Evolutionary conservation across 192 early-diverging fungal genomes (phyloP).

Genomic region (Podila verticillata): DNA sequence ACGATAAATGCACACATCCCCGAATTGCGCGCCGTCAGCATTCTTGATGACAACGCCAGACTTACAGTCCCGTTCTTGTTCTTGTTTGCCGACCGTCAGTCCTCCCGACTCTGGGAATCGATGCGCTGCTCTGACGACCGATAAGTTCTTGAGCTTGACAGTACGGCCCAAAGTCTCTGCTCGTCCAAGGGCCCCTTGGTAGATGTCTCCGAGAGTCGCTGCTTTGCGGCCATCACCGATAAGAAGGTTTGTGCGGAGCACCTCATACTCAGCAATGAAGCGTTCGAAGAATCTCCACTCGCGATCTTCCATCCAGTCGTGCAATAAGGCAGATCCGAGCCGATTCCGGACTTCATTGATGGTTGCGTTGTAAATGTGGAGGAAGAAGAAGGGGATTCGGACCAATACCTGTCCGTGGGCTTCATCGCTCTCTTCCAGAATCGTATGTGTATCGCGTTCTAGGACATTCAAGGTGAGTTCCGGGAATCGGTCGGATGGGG

Average conservation of each 20-base stretch:
- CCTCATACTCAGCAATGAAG: slow-evolving; percentile 10
- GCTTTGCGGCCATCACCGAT: slow-evolving; percentile 9
- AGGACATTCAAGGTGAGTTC: slow-evolving; percentile 14
- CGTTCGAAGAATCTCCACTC: slow-evolving; percentile 17
- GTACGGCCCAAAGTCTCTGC: slow-evolving; percentile 15
- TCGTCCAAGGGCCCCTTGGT: slow-evolving; percentile 14
- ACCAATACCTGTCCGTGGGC: not conserved
- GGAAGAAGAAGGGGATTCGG: slow-evolving; percentile 17
- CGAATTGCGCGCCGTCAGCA: too few relatives aligned
- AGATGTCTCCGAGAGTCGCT: slow-evolving; percentile 17
- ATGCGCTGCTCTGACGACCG: slow-evolving; percentile 5
- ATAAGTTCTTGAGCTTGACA: slow-evolving; percentile 20
- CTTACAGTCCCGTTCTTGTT: not conserved
- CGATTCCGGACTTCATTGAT: slow-evolving; percentile 5
- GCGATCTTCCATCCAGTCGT: slow-evolving; percentile 2
- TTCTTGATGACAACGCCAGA: too few relatives aligned
- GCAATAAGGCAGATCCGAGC: slow-evolving; percentile 6
- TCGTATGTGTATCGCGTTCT: slow-evolving; percentile 7
- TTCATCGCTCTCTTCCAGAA: slow-evolving; percentile 7
- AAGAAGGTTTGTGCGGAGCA: slow-evolving; percentile 17
- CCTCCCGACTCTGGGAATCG: slow-evolving; percentile 13
- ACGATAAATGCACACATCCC: too few relatives aligned
- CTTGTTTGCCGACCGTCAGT: slow-evolving; percentile 3
- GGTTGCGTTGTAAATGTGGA: slow-evolving; percentile 4
- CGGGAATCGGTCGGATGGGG: slow-evolving; percentile 6